phyloP scores from a whole-genome alignment of 2,329 filamentous ascomycete species.

The Talaromyces pinophilus region DNA sequence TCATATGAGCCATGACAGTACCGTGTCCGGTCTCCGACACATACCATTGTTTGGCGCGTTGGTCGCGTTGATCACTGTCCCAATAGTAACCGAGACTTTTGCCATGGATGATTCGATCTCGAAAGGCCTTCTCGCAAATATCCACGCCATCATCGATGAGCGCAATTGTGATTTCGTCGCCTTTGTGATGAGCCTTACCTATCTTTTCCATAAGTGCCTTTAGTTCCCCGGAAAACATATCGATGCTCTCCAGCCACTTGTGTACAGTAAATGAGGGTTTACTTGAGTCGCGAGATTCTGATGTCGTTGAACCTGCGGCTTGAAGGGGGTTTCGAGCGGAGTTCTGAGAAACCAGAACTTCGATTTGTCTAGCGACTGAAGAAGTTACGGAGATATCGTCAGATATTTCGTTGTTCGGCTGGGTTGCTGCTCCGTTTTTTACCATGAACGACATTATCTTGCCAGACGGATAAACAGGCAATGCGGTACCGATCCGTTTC shows the following conservation, averaged over 20 bases:
- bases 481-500: background rate
- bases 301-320: background rate
- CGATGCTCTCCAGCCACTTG: background rate
- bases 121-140: background rate
- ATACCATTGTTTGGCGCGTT: constrained; percentile 4
- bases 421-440: background rate
- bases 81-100: background rate
- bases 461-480: background rate
- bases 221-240: background rate
- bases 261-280: background rate
- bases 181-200: background rate
- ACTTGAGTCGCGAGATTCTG: background rate
- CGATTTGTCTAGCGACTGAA: background rate
- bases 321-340: background rate
- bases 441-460: background rate
- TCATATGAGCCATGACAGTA: background rate
- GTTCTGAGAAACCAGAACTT: background rate
- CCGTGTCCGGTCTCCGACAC: background rate
- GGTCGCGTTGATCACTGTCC: background rate
- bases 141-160: background rate
- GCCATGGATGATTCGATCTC: background rate
- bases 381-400: background rate
- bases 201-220: background rate
- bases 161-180: background rate
- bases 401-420: background rate